phyloP scores from a whole-genome alignment of 208 protist species.

The Trypanosoma mega region DNA sequence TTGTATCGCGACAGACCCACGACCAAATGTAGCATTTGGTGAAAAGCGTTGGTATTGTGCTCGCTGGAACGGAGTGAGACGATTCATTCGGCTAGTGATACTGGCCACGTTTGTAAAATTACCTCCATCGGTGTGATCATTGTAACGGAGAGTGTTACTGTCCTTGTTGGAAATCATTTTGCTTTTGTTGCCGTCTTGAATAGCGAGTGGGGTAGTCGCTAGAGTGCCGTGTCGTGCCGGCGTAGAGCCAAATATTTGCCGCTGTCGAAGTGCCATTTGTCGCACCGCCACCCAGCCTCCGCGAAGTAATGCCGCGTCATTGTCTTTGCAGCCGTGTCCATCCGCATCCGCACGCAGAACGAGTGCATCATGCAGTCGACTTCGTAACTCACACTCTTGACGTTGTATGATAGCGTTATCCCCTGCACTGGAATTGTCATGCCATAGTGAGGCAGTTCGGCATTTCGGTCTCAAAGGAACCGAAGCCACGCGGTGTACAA shows the following conservation, averaged over 20 bases:
- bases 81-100: neutral
- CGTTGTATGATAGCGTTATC: too few relatives aligned
- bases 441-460: neutral
- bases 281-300: constrained; percentile 1
- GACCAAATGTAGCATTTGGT: constrained; percentile 12
- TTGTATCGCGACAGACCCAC: too few relatives aligned
- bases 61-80: constrained; percentile 15
- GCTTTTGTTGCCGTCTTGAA: too few relatives aligned
- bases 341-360: neutral
- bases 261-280: constrained; percentile 1
- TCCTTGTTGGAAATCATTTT: too few relatives aligned
- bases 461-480: neutral
- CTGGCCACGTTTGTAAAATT: constrained; percentile 1
- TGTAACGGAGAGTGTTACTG: too few relatives aligned
- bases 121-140: too few relatives aligned
- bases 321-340: neutral
- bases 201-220: too few relatives aligned
- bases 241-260: constrained; percentile 14
- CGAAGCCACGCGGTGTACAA: constrained; percentile 3
- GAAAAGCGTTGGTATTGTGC: constrained; percentile 13
- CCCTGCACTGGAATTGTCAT: too few relatives aligned
- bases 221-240: neutral
- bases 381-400: constrained; percentile 14
- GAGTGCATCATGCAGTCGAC: constrained; percentile 16
- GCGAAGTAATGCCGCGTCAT: constrained; percentile 3